Evolutionary conservation across 345 rosid genomes (phyloP).

Genomic region (Bruguiera sexangula): DNA sequence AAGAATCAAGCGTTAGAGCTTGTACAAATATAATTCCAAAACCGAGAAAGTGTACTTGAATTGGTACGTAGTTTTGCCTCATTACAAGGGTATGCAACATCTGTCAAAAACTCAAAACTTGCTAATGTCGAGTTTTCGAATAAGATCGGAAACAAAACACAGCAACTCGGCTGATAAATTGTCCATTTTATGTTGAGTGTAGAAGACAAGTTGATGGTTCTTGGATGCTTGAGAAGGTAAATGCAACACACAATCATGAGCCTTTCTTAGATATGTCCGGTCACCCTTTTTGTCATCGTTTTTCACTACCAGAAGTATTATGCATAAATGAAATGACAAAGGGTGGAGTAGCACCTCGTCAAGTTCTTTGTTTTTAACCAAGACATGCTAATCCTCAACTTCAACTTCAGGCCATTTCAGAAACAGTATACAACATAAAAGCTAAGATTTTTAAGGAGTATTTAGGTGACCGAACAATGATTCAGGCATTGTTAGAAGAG

Average conservation of each 20-base stretch:
- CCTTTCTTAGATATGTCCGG: background rate
- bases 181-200: background rate
- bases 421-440: background rate
- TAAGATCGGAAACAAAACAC: too few relatives aligned
- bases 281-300: background rate
- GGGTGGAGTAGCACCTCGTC: background rate
- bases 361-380: background rate
- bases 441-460: background rate
- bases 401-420: background rate
- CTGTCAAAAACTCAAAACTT: background rate
- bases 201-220: background rate
- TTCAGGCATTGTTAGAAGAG: background rate
- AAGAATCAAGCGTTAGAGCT: background rate
- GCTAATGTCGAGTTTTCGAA: background rate
- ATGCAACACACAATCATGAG: background rate
- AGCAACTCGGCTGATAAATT: background rate
- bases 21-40: background rate
- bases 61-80: background rate
- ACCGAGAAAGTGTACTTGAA: background rate
- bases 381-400: background rate
- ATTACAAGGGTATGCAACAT: background rate
- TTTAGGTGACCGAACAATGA: background rate
- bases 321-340: background rate
- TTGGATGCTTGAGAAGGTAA: background rate
- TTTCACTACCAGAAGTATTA: background rate